Evolutionary conservation across 768 basidiomycete genomes (phyloP).

Genomic region (Termitomyces sp.): DNA sequence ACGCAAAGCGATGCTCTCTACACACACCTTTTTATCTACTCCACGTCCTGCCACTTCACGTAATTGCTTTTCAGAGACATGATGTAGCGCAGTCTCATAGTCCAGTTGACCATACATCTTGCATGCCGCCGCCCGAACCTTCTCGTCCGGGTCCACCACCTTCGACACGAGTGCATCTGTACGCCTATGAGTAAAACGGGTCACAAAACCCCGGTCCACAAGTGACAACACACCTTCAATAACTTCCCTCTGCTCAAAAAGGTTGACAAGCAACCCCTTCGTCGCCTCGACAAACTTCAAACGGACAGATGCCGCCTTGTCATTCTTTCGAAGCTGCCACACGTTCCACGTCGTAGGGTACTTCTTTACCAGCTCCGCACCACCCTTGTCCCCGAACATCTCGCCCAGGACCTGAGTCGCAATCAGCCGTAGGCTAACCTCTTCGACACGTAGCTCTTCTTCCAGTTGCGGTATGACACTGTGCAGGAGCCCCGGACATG

Average conservation of each 20-base stretch:
- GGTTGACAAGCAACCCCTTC: slow-evolving; percentile 54
- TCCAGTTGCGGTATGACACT: slow-evolving; percentile 93
- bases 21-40: slow-evolving; percentile 78
- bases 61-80: slow-evolving; percentile 64
- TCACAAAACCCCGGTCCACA: background rate
- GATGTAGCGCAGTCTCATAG: slow-evolving; percentile 86
- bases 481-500: slow-evolving; percentile 78
- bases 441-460: slow-evolving; percentile 81
- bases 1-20: background rate
- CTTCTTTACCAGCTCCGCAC: slow-evolving; percentile 69
- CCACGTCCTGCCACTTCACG: slow-evolving; percentile 65
- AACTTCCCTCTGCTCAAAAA: slow-evolving; percentile 62
- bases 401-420: slow-evolving; percentile 86
- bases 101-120: slow-evolving; percentile 79
- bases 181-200: background rate
- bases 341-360: slow-evolving; percentile 83
- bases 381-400: slow-evolving; percentile 82
- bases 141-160: slow-evolving; percentile 86
- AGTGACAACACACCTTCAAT: slow-evolving; percentile 62
- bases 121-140: slow-evolving; percentile 82
- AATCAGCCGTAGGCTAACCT: slow-evolving; percentile 65
- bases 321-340: slow-evolving; percentile 79
- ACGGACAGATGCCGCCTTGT: slow-evolving; percentile 69
- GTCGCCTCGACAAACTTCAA: slow-evolving; percentile 75
- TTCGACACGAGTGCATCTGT: slow-evolving; percentile 61